These are phyloP conservation scores for Coemansia sp. DNA, from an alignment of 192 early-diverging fungal genomes.

Conservation along the genomic window DNA sequence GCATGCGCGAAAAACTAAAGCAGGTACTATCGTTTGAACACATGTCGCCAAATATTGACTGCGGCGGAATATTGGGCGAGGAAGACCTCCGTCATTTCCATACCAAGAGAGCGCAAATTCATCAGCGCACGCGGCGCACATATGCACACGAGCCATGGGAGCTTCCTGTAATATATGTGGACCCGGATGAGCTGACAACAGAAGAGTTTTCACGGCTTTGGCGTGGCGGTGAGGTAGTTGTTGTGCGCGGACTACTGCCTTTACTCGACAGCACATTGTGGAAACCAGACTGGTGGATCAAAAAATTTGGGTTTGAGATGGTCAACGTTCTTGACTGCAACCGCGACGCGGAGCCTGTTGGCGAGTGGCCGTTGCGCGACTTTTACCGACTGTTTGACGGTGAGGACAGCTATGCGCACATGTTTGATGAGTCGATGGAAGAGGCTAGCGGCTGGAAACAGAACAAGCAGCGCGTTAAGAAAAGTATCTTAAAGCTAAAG, in stretches of 20 bases:
- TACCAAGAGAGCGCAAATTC: background rate
- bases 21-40: background rate
- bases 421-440: conserved; percentile 12
- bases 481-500: conserved; percentile 52
- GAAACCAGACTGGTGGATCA: conserved; percentile 38
- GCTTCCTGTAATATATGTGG: conserved; percentile 22
- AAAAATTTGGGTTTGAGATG: conserved; percentile 36
- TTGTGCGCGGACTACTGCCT: conserved; percentile 28
- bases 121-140: conserved; percentile 30
- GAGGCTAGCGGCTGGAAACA: conserved; percentile 14
- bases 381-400: conserved; percentile 58
- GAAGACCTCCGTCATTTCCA: conserved; percentile 3
- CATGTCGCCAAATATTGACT: conserved; percentile 7
- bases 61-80: conserved; percentile 8
- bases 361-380: conserved; percentile 32
- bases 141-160: conserved; percentile 40
- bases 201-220: conserved; percentile 42
- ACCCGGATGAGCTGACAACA: conserved; percentile 16
- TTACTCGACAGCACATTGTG: conserved; percentile 17
- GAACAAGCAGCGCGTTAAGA: conserved; percentile 12
- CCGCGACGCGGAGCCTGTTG: conserved; percentile 6
- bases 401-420: conserved; percentile 14
- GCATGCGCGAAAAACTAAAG: background rate
- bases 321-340: conserved; percentile 58
- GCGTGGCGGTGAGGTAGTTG: conserved; percentile 23